Base-by-base conservation (phyloP, 2,329 filamentous ascomycete species). In the Shiraia bambusicola region DNA sequence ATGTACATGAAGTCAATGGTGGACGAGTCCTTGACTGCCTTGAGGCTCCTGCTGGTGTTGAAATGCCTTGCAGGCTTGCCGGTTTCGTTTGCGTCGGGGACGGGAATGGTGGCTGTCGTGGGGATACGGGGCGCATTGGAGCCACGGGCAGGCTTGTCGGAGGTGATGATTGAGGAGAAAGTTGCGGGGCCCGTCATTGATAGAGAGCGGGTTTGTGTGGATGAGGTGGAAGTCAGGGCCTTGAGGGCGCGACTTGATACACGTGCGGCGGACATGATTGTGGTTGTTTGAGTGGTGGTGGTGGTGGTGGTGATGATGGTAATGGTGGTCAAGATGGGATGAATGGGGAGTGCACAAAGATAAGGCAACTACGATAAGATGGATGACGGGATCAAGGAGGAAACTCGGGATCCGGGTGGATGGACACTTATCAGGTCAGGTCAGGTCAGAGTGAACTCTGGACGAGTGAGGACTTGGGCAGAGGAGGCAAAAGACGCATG, bases 1-100 rank as follows among this genome's bases (percentile, higher is more conserved):
- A 84, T 71, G 69, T 77, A 83, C 54, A 76, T 76, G 58, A 84
- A 83, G 70, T 84, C 81, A 45, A 84, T 79, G 29, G 80, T 81
- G 28, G 79, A 82, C 45, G 66, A 70, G 67, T 84, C 81, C 39
- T 77, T 74, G 49, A 78, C 72, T 19, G 77, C 68, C 61, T 82
- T 82, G 38, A 75, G 68, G 46, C 73, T 66, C 47, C 78, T 77
- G 49, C 76, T 80, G 47, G 80, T 82, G 69, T 84, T 84, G 75
- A 84, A 83, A 59, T 77, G 73, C 41, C 80, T 76, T 66, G 68
- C 52, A 37, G 65, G 51, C 42, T 56, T 60, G 37, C 50, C 55
- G 5, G 60, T 49, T 38, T 62, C 52, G 4, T 56, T 42, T 34
- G 56, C 42, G 34, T 63, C 62, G 14, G 59, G 53, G 29, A 58